Base-by-base conservation (phyloP, 1,139 yeast genomes). In the Yamadazyma pseudoaaseri region DNA sequence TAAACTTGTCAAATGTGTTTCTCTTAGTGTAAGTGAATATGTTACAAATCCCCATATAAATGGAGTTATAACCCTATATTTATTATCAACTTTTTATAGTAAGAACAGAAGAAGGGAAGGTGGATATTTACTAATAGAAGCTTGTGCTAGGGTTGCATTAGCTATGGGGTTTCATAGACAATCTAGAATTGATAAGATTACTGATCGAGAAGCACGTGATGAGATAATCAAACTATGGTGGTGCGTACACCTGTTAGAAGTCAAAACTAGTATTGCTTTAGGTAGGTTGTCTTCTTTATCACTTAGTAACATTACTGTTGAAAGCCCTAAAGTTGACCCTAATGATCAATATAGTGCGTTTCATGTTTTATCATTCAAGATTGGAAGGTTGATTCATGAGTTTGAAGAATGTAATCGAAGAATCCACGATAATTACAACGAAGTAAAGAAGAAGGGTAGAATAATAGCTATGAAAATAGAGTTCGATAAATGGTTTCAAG, bases 61-160 rank as follows among this genome's bases (percentile, higher is more conserved):
- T 31, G 70, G 75, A 2, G 62, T 70, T 11, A 51, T 70, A 25
- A 50, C 65, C 11, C 39, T 68, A 9, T 56, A 60, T 30, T 42
- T 68, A 20, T 51, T 67, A 18, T 58, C 73, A 0, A 54, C 65
- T n/a, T 62, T 66, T 44, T 41, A 65, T 23, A 64, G 65, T 26
- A 56, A 69, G 33, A 58, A 56, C 16, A 64, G 60, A 39, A 64
- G 65, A 26, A 56, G 73, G 37, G 75, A 70, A 36, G 59, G 69
- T 27, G 67, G 71, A 0, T 70, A 69, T 57, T 60, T 68, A 35
- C 41, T 70, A 28, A 18, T 45, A 7, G 68, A 70, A 21, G 38
- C 65, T 27, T 73, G 73, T 7, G 57, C 64, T 3, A 51, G 70
- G 33, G 75, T 68, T 43, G 63, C 70, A 0, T 56, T 62, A 16